Base-by-base conservation (phyloP, 2,329 filamentous ascomycete species). In the Ophiostoma fasciatum region DNA sequence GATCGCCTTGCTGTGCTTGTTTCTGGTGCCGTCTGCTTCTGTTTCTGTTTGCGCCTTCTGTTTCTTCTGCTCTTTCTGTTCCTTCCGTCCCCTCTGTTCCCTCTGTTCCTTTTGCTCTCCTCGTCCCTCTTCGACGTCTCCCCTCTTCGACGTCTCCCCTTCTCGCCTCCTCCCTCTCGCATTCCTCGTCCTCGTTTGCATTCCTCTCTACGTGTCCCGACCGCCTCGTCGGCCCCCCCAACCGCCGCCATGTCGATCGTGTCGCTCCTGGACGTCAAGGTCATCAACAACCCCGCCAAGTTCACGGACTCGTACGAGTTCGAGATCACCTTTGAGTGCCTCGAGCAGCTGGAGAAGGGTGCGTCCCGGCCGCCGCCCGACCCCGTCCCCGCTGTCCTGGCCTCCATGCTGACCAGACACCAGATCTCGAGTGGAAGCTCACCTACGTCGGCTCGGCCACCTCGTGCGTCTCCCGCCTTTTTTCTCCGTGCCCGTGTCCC, bases 381-480 rank as follows among this genome's bases (percentile, higher is more conserved):
- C 22, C 12, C 5, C 12, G 22, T 22, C 6, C 6, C 20, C 6
- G 6, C 20, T 10, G 6, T 22, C 20, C 20, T 10, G 8, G 12
- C 22, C 22, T 11, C 22, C 22, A 19, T 14, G 27, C 5, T 26
- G 12, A 14, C 17, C 21, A 18, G 27, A n/a, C 9, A 8, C 5
- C 51, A 93, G 90, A 98, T 62, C 77, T 98, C 43, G 90, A 98
- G 63, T 98, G 90, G 90, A 98, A 98, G 63, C 69, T 98, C 51
- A 98, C 85, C 57, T 98, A 98, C 51, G 90, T 98, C 54, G 92
- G 90, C 52, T 98, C 90, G 49, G 90, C 92, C 45, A 96, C 88
- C n/a, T n/a, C n/a, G n/a, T n/a, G n/a, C 39, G 33, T 26, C 38
- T 34, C 31, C 35, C 9, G 25, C 7, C n/a, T 27, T 39, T 38